A percentile compares a stretch with the other conserved stretches of the same genome.
Evolutionary conservation across 352 stramenopile species (phyloP).

Genomic region (Phytophthora crassamura): DNA sequence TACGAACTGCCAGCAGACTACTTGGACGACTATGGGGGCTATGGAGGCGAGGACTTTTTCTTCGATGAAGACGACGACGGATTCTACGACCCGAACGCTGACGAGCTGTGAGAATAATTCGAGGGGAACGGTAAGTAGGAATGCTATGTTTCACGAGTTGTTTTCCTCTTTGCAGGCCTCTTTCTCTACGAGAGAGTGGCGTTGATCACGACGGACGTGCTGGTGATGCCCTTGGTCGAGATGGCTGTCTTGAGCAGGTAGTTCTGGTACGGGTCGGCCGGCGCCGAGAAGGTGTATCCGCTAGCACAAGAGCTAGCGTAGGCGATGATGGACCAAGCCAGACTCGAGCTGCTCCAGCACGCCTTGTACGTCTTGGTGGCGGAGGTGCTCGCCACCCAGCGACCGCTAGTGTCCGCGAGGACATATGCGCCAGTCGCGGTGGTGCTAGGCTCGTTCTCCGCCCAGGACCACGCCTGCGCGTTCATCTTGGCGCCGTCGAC

Average conservation of each 20-base stretch:
- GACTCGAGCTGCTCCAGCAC: conserved; percentile 45
- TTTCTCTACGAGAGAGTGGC: conserved; percentile 29
- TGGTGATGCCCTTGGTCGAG: conserved; percentile 34
- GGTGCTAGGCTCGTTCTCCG: conserved; percentile 47
- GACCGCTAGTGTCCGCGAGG: conserved; percentile 42
- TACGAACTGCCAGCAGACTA: conserved; percentile 45
- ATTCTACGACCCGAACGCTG: conserved; percentile 32
- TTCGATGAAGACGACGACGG: conserved; percentile 29
- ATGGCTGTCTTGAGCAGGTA: conserved; percentile 49
- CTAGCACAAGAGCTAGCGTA: conserved; percentile 31
- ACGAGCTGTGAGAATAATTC: conserved; percentile 28
- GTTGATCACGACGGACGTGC: conserved; percentile 52
- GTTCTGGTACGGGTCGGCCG: conserved; percentile 60
- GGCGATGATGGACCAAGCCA: conserved; percentile 47
- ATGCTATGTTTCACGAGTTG: conserved; percentile 1
- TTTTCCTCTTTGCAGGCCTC: not conserved
- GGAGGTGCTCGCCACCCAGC: conserved; percentile 39
- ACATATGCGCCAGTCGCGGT: conserved; percentile 34
- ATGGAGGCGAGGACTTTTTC: conserved; percentile 26
- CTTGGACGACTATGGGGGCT: conserved; percentile 35
- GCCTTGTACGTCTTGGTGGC: conserved; percentile 39
- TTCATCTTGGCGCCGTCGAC: conserved; percentile 57
- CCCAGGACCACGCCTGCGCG: conserved; percentile 59
- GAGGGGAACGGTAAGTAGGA: no score
- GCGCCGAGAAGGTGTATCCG: conserved; percentile 38